These are phyloP conservation scores for Xylaria sp. DNA, from an alignment of 2,329 filamentous ascomycete species.

Conservation along the genomic window DNA sequence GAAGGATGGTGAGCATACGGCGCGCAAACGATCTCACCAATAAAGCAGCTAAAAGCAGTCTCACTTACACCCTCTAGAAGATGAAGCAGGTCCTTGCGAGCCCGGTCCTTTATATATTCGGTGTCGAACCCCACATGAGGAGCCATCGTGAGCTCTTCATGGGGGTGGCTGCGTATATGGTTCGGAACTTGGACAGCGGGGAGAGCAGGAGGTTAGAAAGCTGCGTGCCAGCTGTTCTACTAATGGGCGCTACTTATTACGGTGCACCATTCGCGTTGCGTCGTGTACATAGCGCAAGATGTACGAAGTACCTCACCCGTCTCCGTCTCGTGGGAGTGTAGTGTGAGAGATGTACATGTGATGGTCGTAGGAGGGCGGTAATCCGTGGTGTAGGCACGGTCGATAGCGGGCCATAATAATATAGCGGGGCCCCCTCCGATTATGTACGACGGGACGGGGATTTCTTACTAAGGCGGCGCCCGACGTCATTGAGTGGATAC, in stretches of 20 bases:
- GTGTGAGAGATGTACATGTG: no score
- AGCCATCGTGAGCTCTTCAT: constrained; percentile 60
- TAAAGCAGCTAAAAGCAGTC: constrained; percentile 20
- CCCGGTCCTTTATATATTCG: constrained; percentile 71
- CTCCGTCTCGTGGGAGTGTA: no score
- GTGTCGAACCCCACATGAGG: constrained; percentile 66
- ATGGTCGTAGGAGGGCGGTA: no score
- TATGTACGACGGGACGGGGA: no score
- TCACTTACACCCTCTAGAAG: constrained; percentile 89
- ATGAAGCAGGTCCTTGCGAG: constrained; percentile 81
- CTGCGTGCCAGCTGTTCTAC: background rate
- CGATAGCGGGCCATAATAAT: no score
- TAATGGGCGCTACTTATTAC: background rate
- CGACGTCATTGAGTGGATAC: constrained; percentile 12
- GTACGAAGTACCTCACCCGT: no score
- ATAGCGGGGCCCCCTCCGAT: no score
- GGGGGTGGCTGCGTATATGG: constrained; percentile 25
- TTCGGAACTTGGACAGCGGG: background rate
- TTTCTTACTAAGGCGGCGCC: background rate
- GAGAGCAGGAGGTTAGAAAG: background rate
- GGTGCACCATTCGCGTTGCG: background rate
- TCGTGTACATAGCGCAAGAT: background rate
- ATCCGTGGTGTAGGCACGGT: no score
- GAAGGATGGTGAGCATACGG: constrained; percentile 17
- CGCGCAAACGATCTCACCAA: constrained; percentile 8